Base-by-base conservation (phyloP, 2,329 filamentous ascomycete species). In the Exophiala alcalophila region DNA sequence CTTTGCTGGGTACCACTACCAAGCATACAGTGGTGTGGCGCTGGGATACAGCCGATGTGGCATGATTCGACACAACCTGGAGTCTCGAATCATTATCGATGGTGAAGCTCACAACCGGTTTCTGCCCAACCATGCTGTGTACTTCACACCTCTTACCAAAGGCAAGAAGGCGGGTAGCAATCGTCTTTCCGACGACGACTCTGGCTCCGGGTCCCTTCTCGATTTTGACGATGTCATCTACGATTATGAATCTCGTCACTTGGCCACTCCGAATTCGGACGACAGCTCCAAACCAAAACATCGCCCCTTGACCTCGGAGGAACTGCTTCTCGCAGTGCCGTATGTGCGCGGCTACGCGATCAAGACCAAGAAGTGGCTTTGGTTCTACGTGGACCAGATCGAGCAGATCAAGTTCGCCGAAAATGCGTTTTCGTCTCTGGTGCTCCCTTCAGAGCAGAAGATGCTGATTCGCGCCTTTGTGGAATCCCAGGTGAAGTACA, bases 11-110 rank as follows among this genome's bases (percentile, higher is more conserved):
- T 69, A 68, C 18, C 68, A 74, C 40, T 77, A 73, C 58, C 69
- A 67, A 40, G 62, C 65, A 1, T 77, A 77, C 49, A 63, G 70
- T 19, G 73, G 73, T 4, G 53, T 71, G 11, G 67, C 62, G 2
- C 53, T 61, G 4, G 61, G 62, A 4, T 49, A 57, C 4, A 54
- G 52, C 20, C 51, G 51, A 43, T 55, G 52, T 37, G 51, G 54
- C 23, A 64, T 61, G 44, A 58, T 50, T 39, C 6, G 29, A 23
- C 31, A 43, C 23, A 36, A 58, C 44, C 57, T 75, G 46, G 71
- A 71, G 44, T 69, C 70, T 21, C 65, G 72, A 14, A 67, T 78
- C 18, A 67, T 77, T 28, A 70, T 78, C 31, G 74, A 78, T 47
- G 66, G 67, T 0, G 66, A 72, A 23, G 73, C 71, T 25, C 76